A percentile compares a stretch with the other conserved stretches of the same genome.
These are phyloP conservation scores for Cymbidium sinense DNA, from an alignment of 106 monocot species.

Conservation along the genomic window DNA sequence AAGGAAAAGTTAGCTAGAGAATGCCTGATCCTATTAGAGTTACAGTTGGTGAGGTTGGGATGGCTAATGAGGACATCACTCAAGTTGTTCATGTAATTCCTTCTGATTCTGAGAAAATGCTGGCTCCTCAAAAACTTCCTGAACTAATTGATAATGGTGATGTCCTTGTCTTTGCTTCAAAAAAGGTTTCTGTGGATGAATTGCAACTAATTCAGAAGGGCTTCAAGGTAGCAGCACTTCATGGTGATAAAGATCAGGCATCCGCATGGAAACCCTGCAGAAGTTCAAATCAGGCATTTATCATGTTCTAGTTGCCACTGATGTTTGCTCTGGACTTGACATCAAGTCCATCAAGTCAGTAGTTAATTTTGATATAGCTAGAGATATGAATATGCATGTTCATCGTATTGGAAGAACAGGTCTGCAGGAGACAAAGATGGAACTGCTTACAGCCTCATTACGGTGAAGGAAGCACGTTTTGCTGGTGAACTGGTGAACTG, in stretches of 20 bases:
- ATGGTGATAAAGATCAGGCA: slow-evolving; percentile 98
- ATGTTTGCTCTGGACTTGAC: slow-evolving; percentile 93
- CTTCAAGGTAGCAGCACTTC: slow-evolving; percentile 78
- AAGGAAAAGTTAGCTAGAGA: slow-evolving; percentile 89
- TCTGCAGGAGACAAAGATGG: slow-evolving; percentile 97
- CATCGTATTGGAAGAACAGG: slow-evolving; percentile 99
- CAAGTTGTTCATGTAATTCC: slow-evolving; percentile 79
- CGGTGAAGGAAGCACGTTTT: slow-evolving; percentile 88
- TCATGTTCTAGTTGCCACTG: slow-evolving; percentile 89
- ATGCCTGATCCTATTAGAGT: slow-evolving; percentile 80
- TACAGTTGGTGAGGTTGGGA: slow-evolving; percentile 87
- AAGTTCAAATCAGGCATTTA: slow-evolving; percentile 82
- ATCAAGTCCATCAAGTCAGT: slow-evolving; percentile 94
- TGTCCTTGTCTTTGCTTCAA: slow-evolving; percentile 90
- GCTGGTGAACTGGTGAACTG: slow-evolving; percentile 87
- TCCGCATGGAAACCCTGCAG: slow-evolving; percentile 91
- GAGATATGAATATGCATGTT: slow-evolving; percentile 96
- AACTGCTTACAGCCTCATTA: slow-evolving; percentile 79
- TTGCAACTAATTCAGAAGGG: slow-evolving; percentile 51
- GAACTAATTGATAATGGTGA: slow-evolving; percentile 86
- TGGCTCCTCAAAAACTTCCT: slow-evolving; percentile 82
- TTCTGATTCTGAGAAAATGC: slow-evolving; percentile 84
- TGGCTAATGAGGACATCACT: slow-evolving; percentile 91
- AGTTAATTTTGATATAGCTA: slow-evolving; percentile 93
- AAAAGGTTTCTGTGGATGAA: slow-evolving; percentile 84